Base-by-base conservation (phyloP, 2,329 filamentous ascomycete species). In the Curvularia eragrostidis region DNA sequence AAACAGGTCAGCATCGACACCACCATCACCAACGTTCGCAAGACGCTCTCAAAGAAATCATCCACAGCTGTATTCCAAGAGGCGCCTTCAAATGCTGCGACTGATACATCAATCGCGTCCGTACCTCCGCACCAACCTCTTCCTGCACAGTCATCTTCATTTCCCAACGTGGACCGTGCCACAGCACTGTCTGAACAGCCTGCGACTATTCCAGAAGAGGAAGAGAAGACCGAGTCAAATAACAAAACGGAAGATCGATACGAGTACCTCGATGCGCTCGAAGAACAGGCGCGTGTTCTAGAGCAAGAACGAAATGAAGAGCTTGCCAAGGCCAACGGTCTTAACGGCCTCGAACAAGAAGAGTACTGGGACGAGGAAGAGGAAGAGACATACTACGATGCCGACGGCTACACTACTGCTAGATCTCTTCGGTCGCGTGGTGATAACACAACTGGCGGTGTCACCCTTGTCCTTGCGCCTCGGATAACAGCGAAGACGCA, bases 291-390 rank as follows among this genome's bases (percentile, higher is more conserved):
- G 9, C 69, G 69, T 53, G 69, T 66, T 15, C 59, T 75, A 7
- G 76, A 79, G 50, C 69, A 72, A 42, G 74, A 76, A 36, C 72
- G 72, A 51, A 74, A 75, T 54, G 74, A 75, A 1, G 72, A 76
- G 52, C 56, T 77, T 30, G 70, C 72, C 41, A 69, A 77, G 58
- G 36, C 66, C 2, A 59, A 62, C 15, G 56, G 41, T 13, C 43
- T 64, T n/a, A 52, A 50, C 18, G 57, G 52, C 24, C 65, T 70
- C 7, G 87, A 89, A 64, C 77, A 83, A 0, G 89, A 91, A 66
- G 90, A 93, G 72, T 90, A 88, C 67, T 92, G 88, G 89, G 88
- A 91, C 15, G 74, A 82, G 23, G 84, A 87, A 15, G 90, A 93
- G 18, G 89, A 90, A 15, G 89, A 94, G 24, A 90, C 90, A 39